phyloP scores from a whole-genome alignment of 768 basidiomycete genomes.

The Phlebiopsis flavidoalba region DNA sequence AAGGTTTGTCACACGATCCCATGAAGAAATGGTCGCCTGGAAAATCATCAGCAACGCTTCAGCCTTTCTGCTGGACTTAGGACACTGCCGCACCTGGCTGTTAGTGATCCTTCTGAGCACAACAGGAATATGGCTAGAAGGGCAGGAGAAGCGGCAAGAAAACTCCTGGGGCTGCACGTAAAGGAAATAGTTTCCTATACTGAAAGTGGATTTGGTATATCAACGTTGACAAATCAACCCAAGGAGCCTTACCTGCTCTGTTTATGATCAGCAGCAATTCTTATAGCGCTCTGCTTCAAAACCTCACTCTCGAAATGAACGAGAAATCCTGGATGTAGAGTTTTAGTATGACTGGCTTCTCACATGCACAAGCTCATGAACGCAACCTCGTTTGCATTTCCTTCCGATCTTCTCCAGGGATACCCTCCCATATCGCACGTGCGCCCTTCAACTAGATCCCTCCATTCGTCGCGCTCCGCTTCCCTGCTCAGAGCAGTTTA shows the following conservation, averaged over 20 bases:
- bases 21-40: slow-evolving; percentile 77
- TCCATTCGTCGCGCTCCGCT: slow-evolving; percentile 89
- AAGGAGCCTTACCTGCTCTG: slow-evolving; percentile 56
- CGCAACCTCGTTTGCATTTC: slow-evolving; percentile 83
- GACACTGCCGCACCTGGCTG: slow-evolving; percentile 42
- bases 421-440: slow-evolving; percentile 78
- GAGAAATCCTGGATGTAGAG: slow-evolving; percentile 61
- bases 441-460: slow-evolving; percentile 85
- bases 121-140: slow-evolving; percentile 92
- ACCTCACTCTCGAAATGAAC: slow-evolving; percentile 90
- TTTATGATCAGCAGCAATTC: slow-evolving; percentile 91
- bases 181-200: slow-evolving; percentile 88
- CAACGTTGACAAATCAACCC: neutral
- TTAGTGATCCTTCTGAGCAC: slow-evolving; percentile 85
- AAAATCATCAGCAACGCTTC: neutral
- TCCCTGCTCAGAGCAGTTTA: slow-evolving; percentile 60
- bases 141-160: slow-evolving; percentile 92
- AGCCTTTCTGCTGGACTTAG: slow-evolving; percentile 11
- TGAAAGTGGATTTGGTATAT: slow-evolving; percentile 21
- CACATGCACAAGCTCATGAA: neutral
- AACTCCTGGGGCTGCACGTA: slow-evolving; percentile 83
- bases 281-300: slow-evolving; percentile 86
- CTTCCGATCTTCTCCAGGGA: slow-evolving; percentile 87
- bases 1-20: slow-evolving; percentile 90
- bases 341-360: neutral